Base-by-base conservation (phyloP, 345 rosid species). In the Eucalyptus rudis region DNA sequence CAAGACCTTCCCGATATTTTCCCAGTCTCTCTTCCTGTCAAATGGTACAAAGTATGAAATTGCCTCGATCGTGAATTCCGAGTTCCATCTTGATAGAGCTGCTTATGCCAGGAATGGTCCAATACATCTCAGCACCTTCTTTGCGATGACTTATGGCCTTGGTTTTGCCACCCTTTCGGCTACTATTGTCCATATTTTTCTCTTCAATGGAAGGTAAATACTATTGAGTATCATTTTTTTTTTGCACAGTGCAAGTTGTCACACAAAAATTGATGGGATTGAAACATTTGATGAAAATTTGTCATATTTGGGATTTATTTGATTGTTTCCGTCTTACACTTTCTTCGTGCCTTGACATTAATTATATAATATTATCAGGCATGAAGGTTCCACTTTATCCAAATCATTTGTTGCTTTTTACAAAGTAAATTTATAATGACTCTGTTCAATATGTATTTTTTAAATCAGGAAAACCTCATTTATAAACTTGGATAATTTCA, bases 131-230 rank as follows among this genome's bases (percentile, higher is more conserved):
- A 95, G 99, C 89, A 93, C 97, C 31, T 93, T 96, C 92, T 96
- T 96, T 87, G 96, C 98, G 7, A 76, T 96, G 92, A 93, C 96
- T 56, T 96, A 96, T 88, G 99, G 99, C 36, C 89, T 96, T 83
- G 98, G 98, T 51, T 96, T 96, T 91, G 98, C 99, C 17, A 93
- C 97, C 19, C 92, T 96, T 43, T 90, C 98, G 3, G 97, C 99
- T 36, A 94, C 95, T 2, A 25, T 95, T 27, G 93, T 94, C 86
- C 98, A 96, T 85, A 96, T 96, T 58, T 66, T 94, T 12, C 93
- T 95, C 89, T 96, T 96, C 87, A 94, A 93, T 50, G 97, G 96
- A 92, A 92, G 95, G 96, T 95, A 93, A 36, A 59, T 45, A 68
- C 29, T 22, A 89, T 85, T 3, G 29, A 76, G 47, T 76, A 40